Percentiles rank a stretch among this genome's conserved stretches.
These are phyloP conservation scores for Clathrus columnatus DNA, from an alignment of 768 basidiomycete genomes.

Conservation along the genomic window DNA sequence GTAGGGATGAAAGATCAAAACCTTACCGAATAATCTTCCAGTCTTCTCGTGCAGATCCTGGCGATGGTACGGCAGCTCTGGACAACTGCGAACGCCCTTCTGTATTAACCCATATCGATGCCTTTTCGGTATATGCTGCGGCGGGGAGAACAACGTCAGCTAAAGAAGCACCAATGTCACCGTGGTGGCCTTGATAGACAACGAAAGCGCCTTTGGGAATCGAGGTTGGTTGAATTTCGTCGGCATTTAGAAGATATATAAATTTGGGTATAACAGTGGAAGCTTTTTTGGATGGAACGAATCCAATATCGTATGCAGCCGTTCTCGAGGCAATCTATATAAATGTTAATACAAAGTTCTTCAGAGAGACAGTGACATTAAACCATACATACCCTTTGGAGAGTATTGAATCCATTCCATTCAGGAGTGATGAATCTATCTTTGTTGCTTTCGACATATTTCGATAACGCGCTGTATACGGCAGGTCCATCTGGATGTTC, in stretches of 20 bases:
- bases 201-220: conserved; percentile 93
- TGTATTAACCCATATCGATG: conserved; percentile 91
- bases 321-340: conserved; percentile 79
- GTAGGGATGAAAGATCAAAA: neutral
- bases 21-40: conserved; percentile 91
- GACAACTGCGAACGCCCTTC: conserved; percentile 91
- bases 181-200: conserved; percentile 98
- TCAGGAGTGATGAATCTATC: conserved; percentile 68
- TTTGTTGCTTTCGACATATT: conserved; percentile 75
- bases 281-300: conserved; percentile 76
- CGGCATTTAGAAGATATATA: conserved; percentile 92
- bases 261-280: conserved; percentile 80
- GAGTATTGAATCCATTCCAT: conserved; percentile 92
- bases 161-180: conserved; percentile 90
- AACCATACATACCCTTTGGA: conserved; percentile 68
- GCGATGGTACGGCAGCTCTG: conserved; percentile 84
- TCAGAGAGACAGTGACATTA: neutral
- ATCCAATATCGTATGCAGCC: conserved; percentile 92
- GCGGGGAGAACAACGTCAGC: conserved; percentile 96
- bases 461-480: conserved; percentile 66
- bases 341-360: neutral
- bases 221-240: conserved; percentile 80
- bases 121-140: conserved; percentile 89
- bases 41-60: conserved; percentile 93
- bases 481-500: conserved; percentile 82